Evolutionary conservation across 2,329 filamentous ascomycete species (phyloP).

Genomic region (Harringtonia lauricola): DNA sequence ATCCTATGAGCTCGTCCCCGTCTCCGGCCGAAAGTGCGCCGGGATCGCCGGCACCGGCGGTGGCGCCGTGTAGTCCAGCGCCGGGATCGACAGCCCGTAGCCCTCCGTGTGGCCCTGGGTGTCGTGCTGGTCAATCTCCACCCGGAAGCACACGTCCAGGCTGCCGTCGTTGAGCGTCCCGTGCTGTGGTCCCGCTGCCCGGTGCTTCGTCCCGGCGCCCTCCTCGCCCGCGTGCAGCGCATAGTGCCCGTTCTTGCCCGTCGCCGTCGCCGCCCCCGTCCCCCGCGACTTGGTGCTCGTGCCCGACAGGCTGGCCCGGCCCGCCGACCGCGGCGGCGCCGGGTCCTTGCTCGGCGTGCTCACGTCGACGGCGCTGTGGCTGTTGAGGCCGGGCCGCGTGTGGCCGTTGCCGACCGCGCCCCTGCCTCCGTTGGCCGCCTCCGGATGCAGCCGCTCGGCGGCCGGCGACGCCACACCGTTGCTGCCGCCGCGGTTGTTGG

Average conservation of each 20-base stretch:
- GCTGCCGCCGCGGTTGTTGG: constrained; percentile 26
- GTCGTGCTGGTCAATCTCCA: constrained; percentile 80
- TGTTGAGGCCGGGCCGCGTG: too few relatives aligned
- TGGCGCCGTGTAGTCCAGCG: constrained; percentile 30
- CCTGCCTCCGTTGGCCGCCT: constrained; percentile 4
- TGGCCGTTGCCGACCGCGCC: background rate
- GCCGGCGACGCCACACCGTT: background rate
- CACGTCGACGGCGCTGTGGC: background rate
- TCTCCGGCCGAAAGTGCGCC: constrained; percentile 3
- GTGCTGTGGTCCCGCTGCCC: constrained; percentile 51
- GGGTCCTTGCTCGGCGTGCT: constrained; percentile 1
- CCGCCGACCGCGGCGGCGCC: constrained; percentile 11
- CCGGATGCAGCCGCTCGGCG: too few relatives aligned
- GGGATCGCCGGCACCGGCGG: constrained; percentile 10
- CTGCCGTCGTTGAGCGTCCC: constrained; percentile 45
- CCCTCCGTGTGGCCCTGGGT: constrained; percentile 66
- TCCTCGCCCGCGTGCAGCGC: constrained; percentile 67
- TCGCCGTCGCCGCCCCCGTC: background rate
- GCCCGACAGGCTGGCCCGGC: constrained; percentile 9
- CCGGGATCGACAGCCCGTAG: constrained; percentile 81
- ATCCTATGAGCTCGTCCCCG: background rate
- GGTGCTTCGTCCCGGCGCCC: constrained; percentile 67
- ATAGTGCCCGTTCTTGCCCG: constrained; percentile 46
- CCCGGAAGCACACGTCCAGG: constrained; percentile 73
- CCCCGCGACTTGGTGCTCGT: constrained; percentile 6